Conservation (phyloP, 768 basidiomycete species). For the Cubamyces lactineus region DNA sequence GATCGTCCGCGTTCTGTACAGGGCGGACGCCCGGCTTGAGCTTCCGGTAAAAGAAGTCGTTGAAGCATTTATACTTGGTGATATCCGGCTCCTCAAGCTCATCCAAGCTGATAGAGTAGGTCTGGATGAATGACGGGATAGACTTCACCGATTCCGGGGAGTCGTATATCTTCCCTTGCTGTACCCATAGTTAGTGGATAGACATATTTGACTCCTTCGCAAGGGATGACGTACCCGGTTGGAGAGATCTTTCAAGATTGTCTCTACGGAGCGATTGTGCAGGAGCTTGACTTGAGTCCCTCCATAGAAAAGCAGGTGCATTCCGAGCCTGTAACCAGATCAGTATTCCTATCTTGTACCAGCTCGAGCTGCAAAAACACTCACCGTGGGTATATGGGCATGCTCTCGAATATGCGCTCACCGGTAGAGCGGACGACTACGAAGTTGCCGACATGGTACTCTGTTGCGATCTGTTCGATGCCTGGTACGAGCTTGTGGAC, state of each 20-base stretch:
- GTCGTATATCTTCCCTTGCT: conserved; percentile 64
- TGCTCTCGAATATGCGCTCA: conserved; percentile 22
- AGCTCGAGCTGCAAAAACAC: neutral
- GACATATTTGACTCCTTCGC: too few relatives aligned
- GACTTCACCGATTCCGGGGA: conserved; percentile 51
- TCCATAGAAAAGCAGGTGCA: conserved; percentile 77
- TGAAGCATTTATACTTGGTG: conserved; percentile 67
- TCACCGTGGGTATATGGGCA: conserved; percentile 27
- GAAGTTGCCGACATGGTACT: conserved; percentile 63
- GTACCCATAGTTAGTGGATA: neutral
- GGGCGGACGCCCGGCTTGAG: conserved; percentile 64
- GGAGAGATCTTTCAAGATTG: conserved; percentile 57
- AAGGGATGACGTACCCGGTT: conserved; percentile 42
- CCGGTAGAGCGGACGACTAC: conserved; percentile 45
- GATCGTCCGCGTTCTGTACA: conserved; percentile 56
- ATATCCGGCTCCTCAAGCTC: conserved; percentile 71
- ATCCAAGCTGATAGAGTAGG: conserved; percentile 54
- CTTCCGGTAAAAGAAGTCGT: conserved; percentile 75
- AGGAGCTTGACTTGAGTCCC: conserved; percentile 52
- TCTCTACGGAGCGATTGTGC: conserved; percentile 50
- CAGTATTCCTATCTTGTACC: neutral
- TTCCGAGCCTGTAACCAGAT: conserved; percentile 49
- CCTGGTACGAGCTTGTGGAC: conserved; percentile 56
- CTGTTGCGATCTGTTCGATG: conserved; percentile 53
- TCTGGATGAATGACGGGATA: conserved; percentile 58